phyloP scores from a whole-genome alignment of 2,329 filamentous ascomycete species.

The Fonsecaea pugnacius region DNA sequence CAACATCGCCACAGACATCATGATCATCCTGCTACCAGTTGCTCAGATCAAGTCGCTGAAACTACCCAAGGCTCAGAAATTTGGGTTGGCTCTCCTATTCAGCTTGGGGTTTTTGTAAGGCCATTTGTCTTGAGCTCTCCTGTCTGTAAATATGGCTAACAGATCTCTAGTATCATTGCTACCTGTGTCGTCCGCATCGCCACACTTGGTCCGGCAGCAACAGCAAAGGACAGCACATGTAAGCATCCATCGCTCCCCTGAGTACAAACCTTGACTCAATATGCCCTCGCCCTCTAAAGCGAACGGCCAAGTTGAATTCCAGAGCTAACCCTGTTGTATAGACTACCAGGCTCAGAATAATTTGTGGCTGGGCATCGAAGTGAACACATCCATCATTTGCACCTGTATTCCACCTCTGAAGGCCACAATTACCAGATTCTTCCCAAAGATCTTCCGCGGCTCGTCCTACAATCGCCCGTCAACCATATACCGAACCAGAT shows the following conservation, averaged over 20 bases:
- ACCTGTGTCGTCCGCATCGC: slow-evolving; percentile 13
- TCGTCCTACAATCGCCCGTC: slow-evolving; percentile 12
- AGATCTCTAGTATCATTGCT: slow-evolving; percentile 10
- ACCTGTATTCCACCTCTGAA: slow-evolving; percentile 16
- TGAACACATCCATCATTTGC: slow-evolving; percentile 19
- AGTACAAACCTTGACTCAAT: neutral
- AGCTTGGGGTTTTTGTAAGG: slow-evolving; percentile 18
- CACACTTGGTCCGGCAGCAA: slow-evolving; percentile 14
- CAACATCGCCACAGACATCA: slow-evolving; percentile 19
- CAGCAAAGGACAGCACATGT: slow-evolving; percentile 15
- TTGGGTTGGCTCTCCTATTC: slow-evolving; percentile 14
- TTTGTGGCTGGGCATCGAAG: slow-evolving; percentile 16
- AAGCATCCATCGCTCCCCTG: neutral
- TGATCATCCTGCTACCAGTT: slow-evolving; percentile 12
- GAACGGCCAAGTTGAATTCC: neutral
- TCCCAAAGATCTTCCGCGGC: slow-evolving; percentile 11
- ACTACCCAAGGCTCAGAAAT: slow-evolving; percentile 15
- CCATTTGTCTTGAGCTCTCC: neutral
- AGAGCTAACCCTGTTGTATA: neutral
- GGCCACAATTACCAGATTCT: slow-evolving; percentile 14
- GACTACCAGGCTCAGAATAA: slow-evolving; percentile 21
- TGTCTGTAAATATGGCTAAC: neutral
- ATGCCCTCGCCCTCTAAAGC: neutral
- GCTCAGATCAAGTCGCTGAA: slow-evolving; percentile 10
- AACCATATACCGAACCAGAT: slow-evolving; percentile 6